These are phyloP conservation scores for Neurospora sp. DNA, from an alignment of 495 filamentous ascomycete genomes.

Conservation along the genomic window DNA sequence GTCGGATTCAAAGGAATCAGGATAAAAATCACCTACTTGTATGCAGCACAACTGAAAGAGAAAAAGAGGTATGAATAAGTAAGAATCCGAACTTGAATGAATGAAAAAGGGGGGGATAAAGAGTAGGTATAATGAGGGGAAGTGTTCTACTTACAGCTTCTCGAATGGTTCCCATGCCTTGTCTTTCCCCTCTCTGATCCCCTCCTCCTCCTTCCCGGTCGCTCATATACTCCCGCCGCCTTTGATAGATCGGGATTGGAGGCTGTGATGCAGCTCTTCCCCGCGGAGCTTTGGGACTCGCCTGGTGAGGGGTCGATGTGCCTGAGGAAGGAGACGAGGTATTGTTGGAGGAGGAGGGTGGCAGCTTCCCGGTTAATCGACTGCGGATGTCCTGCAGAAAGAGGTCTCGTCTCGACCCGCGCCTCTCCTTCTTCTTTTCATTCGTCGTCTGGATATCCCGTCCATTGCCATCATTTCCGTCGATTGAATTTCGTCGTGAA, in stretches of 20 bases:
- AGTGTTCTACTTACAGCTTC: not conserved
- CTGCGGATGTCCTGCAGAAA: constrained; percentile 22
- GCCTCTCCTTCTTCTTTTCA: constrained; percentile 19
- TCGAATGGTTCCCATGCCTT: not conserved
- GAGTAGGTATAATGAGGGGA: not conserved
- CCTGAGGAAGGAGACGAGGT: not conserved
- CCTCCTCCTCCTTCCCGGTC: not conserved
- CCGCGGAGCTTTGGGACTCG: not conserved
- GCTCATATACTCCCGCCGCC: not conserved
- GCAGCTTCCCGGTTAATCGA: constrained; percentile 17
- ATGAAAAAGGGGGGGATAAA: not conserved
- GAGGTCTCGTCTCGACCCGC: constrained; percentile 25
- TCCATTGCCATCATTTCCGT: not conserved
- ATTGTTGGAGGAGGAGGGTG: not conserved
- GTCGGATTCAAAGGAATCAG: not conserved
- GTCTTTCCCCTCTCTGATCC: not conserved
- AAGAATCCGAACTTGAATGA: not conserved
- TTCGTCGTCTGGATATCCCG: not conserved
- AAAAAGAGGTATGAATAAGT: not conserved
- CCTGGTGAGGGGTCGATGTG: not conserved
- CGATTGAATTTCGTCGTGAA: not conserved
- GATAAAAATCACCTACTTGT: not conserved
- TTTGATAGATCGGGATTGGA: not conserved
- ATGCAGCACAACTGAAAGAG: not conserved
- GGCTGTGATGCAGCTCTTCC: constrained; percentile 2